A percentile compares a stretch with the other conserved stretches of the same genome.
These are phyloP conservation scores for Volvox africanus DNA, from an alignment of 139 green algal genomes.

Conservation along the genomic window DNA sequence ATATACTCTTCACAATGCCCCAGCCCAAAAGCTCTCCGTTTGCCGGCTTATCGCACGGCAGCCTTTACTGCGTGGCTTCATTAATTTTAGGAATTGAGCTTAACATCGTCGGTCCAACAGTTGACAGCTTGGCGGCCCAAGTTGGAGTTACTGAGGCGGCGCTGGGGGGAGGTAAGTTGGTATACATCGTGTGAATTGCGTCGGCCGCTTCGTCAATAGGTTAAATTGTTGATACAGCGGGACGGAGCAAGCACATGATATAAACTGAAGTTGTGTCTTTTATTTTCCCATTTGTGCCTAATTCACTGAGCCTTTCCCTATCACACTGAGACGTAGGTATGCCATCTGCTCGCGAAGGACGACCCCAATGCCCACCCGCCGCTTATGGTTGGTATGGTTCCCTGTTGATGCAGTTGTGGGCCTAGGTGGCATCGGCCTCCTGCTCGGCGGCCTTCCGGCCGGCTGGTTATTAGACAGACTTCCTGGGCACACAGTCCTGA, in stretches of 20 bases:
- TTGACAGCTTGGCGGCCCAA: not conserved
- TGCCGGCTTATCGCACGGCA: slow-evolving; percentile 2
- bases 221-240: not conserved
- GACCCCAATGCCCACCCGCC: too few species aligned
- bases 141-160: not conserved
- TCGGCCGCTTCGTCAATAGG: not conserved
- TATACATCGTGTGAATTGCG: not conserved
- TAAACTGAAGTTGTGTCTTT: not conserved
- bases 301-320: too few species aligned
- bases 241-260: not conserved
- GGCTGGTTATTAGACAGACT: slow-evolving; percentile 39
- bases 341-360: too few species aligned
- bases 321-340: too few species aligned
- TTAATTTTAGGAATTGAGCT: slow-evolving; percentile 36
- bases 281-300: too few species aligned
- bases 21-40: too few species aligned
- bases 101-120: slow-evolving; percentile 28
- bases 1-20: too few species aligned
- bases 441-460: slow-evolving; percentile 22
- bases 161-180: slow-evolving; percentile 19
- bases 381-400: not conserved
- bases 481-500: not conserved
- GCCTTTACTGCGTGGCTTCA: slow-evolving; percentile 9
- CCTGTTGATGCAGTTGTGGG: slow-evolving; percentile 19
- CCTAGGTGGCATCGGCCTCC: slow-evolving; percentile 28